Evolutionary conservation across 306 rosid genomes (phyloP).

Genomic region (Rosa persica): DNA sequence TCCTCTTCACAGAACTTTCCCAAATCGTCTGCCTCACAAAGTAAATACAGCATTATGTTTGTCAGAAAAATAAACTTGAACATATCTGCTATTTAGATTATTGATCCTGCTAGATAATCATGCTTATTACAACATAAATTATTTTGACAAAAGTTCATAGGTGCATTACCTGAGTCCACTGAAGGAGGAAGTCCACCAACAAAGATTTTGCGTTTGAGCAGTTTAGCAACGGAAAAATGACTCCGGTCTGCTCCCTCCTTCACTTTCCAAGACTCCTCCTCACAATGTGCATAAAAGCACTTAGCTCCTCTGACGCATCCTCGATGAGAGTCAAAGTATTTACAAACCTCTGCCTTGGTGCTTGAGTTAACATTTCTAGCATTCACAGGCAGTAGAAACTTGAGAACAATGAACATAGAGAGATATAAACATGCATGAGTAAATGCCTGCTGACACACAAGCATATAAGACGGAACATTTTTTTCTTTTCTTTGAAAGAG

Average conservation of each 20-base stretch:
- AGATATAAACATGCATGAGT: not conserved
- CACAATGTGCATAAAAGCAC: slow-evolving; percentile 37
- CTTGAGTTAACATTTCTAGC: slow-evolving; percentile 20
- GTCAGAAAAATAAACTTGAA: not conserved
- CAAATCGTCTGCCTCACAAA: slow-evolving; percentile 27
- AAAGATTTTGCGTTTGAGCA: slow-evolving; percentile 24
- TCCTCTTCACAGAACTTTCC: slow-evolving; percentile 34
- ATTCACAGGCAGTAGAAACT: slow-evolving; percentile 14
- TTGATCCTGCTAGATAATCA: not conserved
- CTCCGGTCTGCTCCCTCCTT: slow-evolving; percentile 16
- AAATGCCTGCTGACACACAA: not conserved
- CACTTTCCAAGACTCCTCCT: slow-evolving; percentile 14
- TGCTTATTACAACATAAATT: not conserved
- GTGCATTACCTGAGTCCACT: slow-evolving; percentile 35
- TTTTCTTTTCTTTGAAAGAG: not conserved
- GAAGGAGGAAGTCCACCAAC: slow-evolving; percentile 43
- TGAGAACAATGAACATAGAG: slow-evolving; percentile 10
- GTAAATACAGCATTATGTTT: not conserved
- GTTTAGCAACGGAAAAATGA: slow-evolving; percentile 6
- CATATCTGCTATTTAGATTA: too few relatives aligned
- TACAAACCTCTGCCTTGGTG: slow-evolving; percentile 29
- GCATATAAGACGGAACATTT: not conserved
- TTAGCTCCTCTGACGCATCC: slow-evolving; percentile 41
- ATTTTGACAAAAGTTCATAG: slow-evolving; percentile 3
- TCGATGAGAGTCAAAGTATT: slow-evolving; percentile 34